Conservation (phyloP, 768 basidiomycete species). For the Auriscalpium vulgare region DNA sequence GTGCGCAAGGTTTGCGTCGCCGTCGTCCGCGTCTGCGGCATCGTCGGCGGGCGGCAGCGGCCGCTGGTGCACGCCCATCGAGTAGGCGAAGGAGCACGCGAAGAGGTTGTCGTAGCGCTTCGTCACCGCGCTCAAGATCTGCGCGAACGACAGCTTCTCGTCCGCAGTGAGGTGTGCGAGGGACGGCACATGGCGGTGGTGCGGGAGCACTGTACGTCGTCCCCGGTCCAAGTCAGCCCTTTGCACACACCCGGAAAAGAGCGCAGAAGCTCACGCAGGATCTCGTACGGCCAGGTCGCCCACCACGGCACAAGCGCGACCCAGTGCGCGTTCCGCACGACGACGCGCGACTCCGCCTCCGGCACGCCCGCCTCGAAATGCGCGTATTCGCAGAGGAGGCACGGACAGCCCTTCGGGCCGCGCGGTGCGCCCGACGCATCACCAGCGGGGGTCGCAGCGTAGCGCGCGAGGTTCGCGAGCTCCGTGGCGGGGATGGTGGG, state of each 20-base stretch:
- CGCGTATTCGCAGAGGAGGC: constrained; percentile 76
- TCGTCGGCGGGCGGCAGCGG: constrained; percentile 41
- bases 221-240: not conserved
- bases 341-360: constrained; percentile 48
- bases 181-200: constrained; percentile 71
- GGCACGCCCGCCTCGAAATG: constrained; percentile 46
- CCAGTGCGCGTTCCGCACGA: constrained; percentile 69
- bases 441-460: constrained; percentile 29
- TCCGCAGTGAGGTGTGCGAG: constrained; percentile 48
- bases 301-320: constrained; percentile 89
- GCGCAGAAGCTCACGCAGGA: constrained; percentile 43
- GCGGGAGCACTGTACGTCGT: constrained; percentile 52
- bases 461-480: constrained; percentile 45
- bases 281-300: constrained; percentile 92
- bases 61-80: constrained; percentile 90
- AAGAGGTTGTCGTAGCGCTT: constrained; percentile 75
- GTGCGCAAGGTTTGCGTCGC: constrained; percentile 51
- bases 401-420: constrained; percentile 50
- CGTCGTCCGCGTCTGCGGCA: constrained; percentile 31
- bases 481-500: constrained; percentile 68
- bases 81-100: constrained; percentile 84
- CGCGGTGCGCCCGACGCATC: constrained; percentile 42
- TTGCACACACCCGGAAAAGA: not conserved
- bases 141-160: constrained; percentile 60
- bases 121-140: constrained; percentile 56